These are phyloP conservation scores for Colletotrichum sp. DNA, from an alignment of 2,329 filamentous ascomycete species.

Conservation along the genomic window DNA sequence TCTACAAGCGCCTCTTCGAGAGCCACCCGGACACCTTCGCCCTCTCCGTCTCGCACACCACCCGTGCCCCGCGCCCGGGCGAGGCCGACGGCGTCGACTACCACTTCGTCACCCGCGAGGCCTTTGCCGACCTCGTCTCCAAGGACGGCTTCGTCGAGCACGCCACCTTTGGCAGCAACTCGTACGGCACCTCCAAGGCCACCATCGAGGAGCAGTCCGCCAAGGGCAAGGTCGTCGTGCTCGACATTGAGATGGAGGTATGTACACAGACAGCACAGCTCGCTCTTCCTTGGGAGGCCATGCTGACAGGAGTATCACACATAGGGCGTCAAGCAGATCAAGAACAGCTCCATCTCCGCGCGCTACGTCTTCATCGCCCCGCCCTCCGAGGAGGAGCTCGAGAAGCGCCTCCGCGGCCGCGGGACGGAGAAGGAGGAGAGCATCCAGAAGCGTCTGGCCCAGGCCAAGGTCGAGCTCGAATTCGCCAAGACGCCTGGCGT, in stretches of 20 bases:
- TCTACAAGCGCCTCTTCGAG: conserved; percentile 74
- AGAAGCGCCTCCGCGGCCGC: conserved; percentile 74
- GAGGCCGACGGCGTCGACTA: conserved; percentile 83
- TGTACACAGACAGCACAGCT: conserved; percentile 8
- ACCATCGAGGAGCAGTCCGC: conserved; percentile 78
- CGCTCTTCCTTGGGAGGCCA: neutral
- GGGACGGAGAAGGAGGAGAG: conserved; percentile 80
- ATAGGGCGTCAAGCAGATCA: conserved; percentile 87
- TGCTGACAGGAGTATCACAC: neutral
- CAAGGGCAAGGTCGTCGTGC: conserved; percentile 76
- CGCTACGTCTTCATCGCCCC: conserved; percentile 87
- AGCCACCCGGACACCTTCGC: conserved; percentile 55
- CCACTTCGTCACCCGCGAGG: conserved; percentile 72
- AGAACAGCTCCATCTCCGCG: conserved; percentile 74
- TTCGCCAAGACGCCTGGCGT: conserved; percentile 71
- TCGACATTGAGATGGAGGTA: conserved; percentile 98
- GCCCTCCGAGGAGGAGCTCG: conserved; percentile 75
- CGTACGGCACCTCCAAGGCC: conserved; percentile 83
- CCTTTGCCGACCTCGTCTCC: conserved; percentile 72
- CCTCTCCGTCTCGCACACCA: conserved; percentile 76
- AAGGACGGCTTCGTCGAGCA: conserved; percentile 80
- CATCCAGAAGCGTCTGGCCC: conserved; percentile 70
- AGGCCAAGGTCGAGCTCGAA: conserved; percentile 77
- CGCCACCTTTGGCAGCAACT: conserved; percentile 84
- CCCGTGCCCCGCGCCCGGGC: conserved; percentile 74